Evolutionary conservation across 1,284 basidiomycete genomes (phyloP), one percentile per base, ranked within the genome.

Genomic region (Leccinum solheimii): DNA sequence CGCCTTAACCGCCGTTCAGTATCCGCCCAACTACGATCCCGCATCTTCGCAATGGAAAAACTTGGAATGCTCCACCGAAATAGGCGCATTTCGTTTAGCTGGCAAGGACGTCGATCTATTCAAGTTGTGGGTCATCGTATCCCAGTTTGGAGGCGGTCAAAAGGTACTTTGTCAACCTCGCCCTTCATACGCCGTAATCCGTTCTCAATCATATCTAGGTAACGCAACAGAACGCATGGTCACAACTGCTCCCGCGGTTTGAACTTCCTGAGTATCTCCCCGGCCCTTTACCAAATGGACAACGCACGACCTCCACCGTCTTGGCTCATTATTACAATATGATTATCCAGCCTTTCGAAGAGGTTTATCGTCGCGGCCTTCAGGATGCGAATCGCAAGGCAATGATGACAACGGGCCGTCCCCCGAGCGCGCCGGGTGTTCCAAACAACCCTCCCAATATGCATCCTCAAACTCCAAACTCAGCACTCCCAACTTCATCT

Each of bases 21-120:
- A 76, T 59, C 79, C 82, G 13, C 77, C 81, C 6, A 78, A 76
- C 57, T 91, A 84, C 66, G 89, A 92, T 70, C 84, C 83, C 23
- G 73, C 72, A 57, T 80, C 76, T 55, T 86, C 88, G 3, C 80
- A 76, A 10, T 92, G 87, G 86, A 83, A 84, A 68, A 74, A 76
- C 55, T 74, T 92, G 61, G 89, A 91, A 62, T 77, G 81, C 48
- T 82, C 79, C 19, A 66, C 68, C 30, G 89, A 90, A 63, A 65
- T 80, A 16, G 90, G 90, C 51, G 75, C 80, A 45, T 79, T 92
- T 68, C 83, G 85, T 61, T 70, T 95, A 51, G 86, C 87, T 3
- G 91, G 91, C 21, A 91, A 86, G 74, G 92, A 94, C 70, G 80
- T 94, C 56, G 88, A 89, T 67, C 73, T 95, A 48, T 89, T 91